phyloP scores from a whole-genome alignment of 2,329 filamentous ascomycete species.

The Periconia macrospinosa region DNA sequence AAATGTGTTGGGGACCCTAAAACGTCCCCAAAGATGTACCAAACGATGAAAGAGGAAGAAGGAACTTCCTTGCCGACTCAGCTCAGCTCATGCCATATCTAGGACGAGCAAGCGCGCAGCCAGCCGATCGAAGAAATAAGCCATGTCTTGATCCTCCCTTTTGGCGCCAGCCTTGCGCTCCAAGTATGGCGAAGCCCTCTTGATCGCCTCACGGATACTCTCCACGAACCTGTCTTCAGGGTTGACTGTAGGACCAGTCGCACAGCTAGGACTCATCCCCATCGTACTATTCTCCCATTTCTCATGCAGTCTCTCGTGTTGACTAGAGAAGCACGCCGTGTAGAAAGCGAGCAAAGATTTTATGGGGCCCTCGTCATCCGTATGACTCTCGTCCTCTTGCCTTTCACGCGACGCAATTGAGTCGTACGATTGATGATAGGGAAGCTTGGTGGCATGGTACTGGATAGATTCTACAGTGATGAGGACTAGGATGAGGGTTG shows the following conservation, averaged over 20 bases:
- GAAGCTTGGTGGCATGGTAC: slow-evolving; percentile 40
- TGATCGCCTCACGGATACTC: slow-evolving; percentile 28
- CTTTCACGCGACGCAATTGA: neutral
- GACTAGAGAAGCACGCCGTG: slow-evolving; percentile 34
- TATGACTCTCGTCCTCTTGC: slow-evolving; percentile 8
- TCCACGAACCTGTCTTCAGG: slow-evolving; percentile 32
- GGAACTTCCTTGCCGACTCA: neutral
- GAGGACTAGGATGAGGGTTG: slow-evolving; percentile 34
- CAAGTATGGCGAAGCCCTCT: slow-evolving; percentile 25
- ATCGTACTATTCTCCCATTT: slow-evolving; percentile 23
- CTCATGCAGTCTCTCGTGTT: slow-evolving; percentile 31
- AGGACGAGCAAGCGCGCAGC: slow-evolving; percentile 36
- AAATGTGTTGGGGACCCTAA: too few relatives aligned
- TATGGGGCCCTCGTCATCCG: slow-evolving; percentile 29
- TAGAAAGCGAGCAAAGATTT: slow-evolving; percentile 36
- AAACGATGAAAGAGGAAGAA: too few relatives aligned
- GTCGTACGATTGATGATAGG: slow-evolving; percentile 32
- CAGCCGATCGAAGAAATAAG: slow-evolving; percentile 42
- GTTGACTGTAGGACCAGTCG: neutral
- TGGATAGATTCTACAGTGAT: slow-evolving; percentile 45
- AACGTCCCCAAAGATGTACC: too few relatives aligned
- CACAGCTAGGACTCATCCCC: neutral
- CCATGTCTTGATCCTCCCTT: slow-evolving; percentile 33
- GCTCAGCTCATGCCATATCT: slow-evolving; percentile 1
- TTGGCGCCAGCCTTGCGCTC: slow-evolving; percentile 18